Conservation (phyloP, 257 asterid species). For the Ocimum tenuiflorum region DNA sequence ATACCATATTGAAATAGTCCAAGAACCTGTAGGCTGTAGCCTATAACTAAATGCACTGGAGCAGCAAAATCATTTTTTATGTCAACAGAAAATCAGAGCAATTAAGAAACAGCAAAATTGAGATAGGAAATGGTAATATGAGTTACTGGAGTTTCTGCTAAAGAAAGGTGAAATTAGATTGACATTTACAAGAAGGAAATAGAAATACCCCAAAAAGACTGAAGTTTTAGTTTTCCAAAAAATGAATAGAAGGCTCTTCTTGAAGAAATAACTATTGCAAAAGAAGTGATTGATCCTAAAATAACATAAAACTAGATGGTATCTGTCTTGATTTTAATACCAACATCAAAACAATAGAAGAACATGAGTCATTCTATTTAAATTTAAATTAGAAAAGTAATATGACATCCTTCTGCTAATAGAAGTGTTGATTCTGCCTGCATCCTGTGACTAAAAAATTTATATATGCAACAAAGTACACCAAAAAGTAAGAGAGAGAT, state of each 20-base stretch:
- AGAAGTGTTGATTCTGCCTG: not conserved
- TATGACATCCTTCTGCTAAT: not conserved
- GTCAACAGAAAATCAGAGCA: not conserved
- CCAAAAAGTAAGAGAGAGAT: not conserved
- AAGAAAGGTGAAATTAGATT: not conserved
- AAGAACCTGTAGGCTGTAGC: not conserved
- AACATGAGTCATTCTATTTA: not conserved
- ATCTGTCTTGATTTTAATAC: not conserved
- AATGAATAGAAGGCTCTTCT: not conserved
- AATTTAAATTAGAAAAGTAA: not conserved
- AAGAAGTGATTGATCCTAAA: not conserved
- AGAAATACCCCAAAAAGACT: not conserved
- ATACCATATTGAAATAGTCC: not conserved
- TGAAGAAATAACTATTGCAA: not conserved
- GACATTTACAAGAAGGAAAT: not conserved
- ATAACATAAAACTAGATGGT: not conserved
- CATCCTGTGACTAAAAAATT: not conserved
- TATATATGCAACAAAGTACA: constrained; percentile 4
- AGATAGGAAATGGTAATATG: not conserved
- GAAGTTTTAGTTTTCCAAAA: not conserved
- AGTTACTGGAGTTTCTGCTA: not conserved
- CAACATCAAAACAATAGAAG: not conserved
- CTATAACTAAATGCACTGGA: not conserved
- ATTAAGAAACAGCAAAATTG: not conserved
- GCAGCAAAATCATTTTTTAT: not conserved